Base-by-base conservation (phyloP, 106 monocot species). In the Dactylorhiza incarnata region DNA sequence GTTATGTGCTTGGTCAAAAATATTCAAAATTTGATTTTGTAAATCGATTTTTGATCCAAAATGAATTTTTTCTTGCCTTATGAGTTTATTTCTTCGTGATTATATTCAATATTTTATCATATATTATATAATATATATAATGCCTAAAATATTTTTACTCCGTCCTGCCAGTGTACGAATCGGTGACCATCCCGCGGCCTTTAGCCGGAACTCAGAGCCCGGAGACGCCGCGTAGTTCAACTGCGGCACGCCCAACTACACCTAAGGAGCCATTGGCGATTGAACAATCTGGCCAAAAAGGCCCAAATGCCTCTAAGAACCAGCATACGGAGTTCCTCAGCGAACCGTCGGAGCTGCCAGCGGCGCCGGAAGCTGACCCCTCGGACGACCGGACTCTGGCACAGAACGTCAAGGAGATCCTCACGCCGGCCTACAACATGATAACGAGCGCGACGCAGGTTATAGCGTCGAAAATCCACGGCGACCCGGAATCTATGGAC, bases 101-200 rank as follows among this genome's bases (percentile, higher is more conserved):
- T n/a, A n/a, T n/a, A n/a, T n/a, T n/a, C n/a, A n/a, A n/a, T n/a
- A n/a, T n/a, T n/a, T n/a, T n/a, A n/a, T n/a, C n/a, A n/a, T n/a
- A n/a, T n/a, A n/a, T n/a, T n/a, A n/a, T n/a, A n/a, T n/a, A n/a
- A n/a, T n/a, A n/a, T n/a, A n/a, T n/a, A n/a, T n/a, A n/a, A n/a
- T n/a, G n/a, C n/a, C n/a, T n/a, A n/a, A n/a, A n/a, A n/a, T n/a
- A n/a, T n/a, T n/a, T n/a, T n/a, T n/a, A n/a, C n/a, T n/a, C n/a
- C n/a, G n/a, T n/a, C 15, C 20, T 65, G 19, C 10, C 63, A 85
- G 90, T 82, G 87, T 85, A 84, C 61, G 80, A 85, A 74, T 86
- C 91, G 5, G 81, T 78, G 72, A 76, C 37, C 62, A 85, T 79
- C 22, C 81, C 81, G 0, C 22, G 15, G 24, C 23, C 26, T 15